Base-by-base conservation (phyloP, 768 basidiomycete genomes). In the Leccinum ochraceum region DNA sequence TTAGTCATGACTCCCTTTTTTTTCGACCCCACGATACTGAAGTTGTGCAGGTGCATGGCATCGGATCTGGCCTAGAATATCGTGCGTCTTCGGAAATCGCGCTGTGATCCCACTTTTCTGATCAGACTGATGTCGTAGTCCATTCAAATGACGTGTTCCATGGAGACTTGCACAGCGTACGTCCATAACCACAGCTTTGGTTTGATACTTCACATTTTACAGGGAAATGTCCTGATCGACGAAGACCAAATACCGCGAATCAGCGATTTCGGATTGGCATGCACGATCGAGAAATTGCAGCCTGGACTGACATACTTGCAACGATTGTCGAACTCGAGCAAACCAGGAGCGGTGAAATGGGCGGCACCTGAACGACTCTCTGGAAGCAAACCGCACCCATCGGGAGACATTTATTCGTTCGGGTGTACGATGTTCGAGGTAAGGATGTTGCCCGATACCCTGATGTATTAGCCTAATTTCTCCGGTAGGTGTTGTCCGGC, bases 351-450 rank as follows among this genome's bases (percentile, higher is more conserved):
- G 0, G 56, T 20, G 3, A 51, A 28, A 36, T 60, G 53, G 59
- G 59, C 53, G 0, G 61, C 61, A 17, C 61, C 59, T 1, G 59
- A 61, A n/a, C 59, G 24, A 5, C 26, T 26, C 24, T 26, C 28
- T 4, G 59, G 59, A 3, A 4, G 14, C 13, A 16, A 62, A 56
- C 59, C 61, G 2, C 2, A 60, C 2, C 6, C 48, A 3, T 52
- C 57, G 1, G 57, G 28, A 9, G 59, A 60, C 10, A 46, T 62
- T 6, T 62, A 61, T 9, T 60, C 58, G 1, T 60, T 60, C 0
- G 53, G 59, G 0, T 60, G 58, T 17, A 5, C 52, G 6, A 55
- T 55, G 48, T 52, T 55, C 3, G 59, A 61, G 54, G 61, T 56
- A 30, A 39, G 0, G 9, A 10, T 3, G 10, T 32, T 32, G 0